phyloP scores from a whole-genome alignment of 176 grass and related monocot genomes.

The maize (Zea mays) region DNA sequence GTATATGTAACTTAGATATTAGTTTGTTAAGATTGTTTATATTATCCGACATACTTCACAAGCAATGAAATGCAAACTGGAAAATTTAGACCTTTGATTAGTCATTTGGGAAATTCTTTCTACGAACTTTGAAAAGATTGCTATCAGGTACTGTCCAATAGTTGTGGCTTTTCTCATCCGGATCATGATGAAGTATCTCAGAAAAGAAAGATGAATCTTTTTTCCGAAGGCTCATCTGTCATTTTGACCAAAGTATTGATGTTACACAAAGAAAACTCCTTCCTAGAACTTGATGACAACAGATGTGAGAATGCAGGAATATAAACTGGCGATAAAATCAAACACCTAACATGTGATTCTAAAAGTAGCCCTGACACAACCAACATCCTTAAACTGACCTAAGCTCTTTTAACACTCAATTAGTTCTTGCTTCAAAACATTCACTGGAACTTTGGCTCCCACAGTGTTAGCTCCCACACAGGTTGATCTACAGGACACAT shows the following conservation, averaged over 20 bases:
- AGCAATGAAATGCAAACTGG: constrained; percentile 6
- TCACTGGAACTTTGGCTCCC: constrained; percentile 26
- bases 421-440: constrained; percentile 19
- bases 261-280: constrained; percentile 13
- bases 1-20: constrained; percentile 50
- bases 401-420: background rate
- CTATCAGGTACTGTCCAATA: constrained; percentile 82
- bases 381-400: background rate
- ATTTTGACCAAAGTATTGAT: constrained; percentile 11
- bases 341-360: background rate
- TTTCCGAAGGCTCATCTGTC: constrained; percentile 56
- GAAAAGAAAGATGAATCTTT: constrained; percentile 78
- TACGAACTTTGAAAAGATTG: constrained; percentile 88
- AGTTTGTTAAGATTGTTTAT: constrained; percentile 15
- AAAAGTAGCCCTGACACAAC: background rate
- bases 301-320: constrained; percentile 4
- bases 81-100: constrained; percentile 81
- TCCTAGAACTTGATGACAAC: background rate
- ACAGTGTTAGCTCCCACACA: background rate
- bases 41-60: constrained; percentile 15
- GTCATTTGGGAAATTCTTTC: constrained; percentile 76
- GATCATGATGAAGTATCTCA: constrained; percentile 57
- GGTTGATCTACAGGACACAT: background rate
- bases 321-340: background rate
- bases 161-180: constrained; percentile 71